These are phyloP conservation scores for Ophiocytium majus DNA, from an alignment of 352 stramenopile species.

Conservation along the genomic window DNA sequence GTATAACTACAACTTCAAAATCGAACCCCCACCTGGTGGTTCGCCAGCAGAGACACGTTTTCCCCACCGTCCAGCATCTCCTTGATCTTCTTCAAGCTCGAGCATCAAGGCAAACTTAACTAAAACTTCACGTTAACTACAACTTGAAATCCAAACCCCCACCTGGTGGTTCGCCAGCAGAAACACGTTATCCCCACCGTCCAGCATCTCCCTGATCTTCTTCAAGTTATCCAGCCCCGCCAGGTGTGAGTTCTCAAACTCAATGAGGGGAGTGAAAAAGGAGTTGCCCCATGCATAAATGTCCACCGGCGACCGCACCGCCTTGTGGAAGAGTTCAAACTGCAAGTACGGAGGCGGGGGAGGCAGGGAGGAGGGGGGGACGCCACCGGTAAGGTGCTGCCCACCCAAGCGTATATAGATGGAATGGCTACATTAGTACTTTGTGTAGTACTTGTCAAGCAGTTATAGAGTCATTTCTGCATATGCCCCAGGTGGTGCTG, in stretches of 20 bases:
- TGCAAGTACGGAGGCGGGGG: not conserved
- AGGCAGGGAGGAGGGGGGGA: not conserved
- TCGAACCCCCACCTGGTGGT: conserved; percentile 50
- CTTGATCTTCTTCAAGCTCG: conserved; percentile 56
- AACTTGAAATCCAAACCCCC: too few relatives aligned
- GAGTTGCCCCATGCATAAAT: conserved; percentile 57
- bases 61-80: conserved; percentile 49
- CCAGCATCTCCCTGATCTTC: conserved; percentile 54
- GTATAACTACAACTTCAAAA: too few relatives aligned
- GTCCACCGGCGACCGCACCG: conserved; percentile 50
- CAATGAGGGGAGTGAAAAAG: conserved; percentile 55
- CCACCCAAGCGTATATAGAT: too few relatives aligned
- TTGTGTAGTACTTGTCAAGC: too few relatives aligned
- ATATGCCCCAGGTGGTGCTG: too few relatives aligned
- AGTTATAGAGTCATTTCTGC: too few relatives aligned
- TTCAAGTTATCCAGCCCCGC: conserved; percentile 48
- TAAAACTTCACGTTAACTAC: too few relatives aligned
- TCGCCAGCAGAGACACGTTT: conserved; percentile 59
- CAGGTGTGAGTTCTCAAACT: conserved; percentile 52
- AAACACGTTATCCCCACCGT: conserved; percentile 56
- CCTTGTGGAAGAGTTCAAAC: conserved; percentile 55
- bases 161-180: conserved; percentile 59
- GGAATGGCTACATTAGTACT: too few relatives aligned
- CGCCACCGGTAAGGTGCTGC: too few relatives aligned
- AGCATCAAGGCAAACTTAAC: conserved; percentile 53